Evolutionary conservation across 441 rosid species (phyloP), one percentile per base, ranked within the genome.

Genomic region (Cnidoscolus chayamansa): DNA sequence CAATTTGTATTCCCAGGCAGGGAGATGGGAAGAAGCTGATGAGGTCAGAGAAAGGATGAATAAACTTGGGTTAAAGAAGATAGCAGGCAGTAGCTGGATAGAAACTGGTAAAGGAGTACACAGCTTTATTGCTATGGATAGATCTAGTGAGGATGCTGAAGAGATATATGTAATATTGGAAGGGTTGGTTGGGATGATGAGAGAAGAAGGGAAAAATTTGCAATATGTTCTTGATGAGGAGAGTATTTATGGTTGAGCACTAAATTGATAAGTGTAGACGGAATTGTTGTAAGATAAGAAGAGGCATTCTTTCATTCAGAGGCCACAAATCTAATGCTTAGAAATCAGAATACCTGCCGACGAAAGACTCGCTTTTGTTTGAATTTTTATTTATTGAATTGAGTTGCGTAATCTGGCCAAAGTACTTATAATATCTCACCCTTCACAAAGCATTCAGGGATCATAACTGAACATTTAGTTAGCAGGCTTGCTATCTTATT

Each of bases 21-120:
- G 93, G 76, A 91, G 86, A 81, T 89, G 92, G 91, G 85, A 85
- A 73, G 95, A 94, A 79, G 97, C 93, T 19, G 92, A 89, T 50
- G 78, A 53, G 63, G 78, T 89, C 0, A 86, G 94, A 82, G 82
- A 85, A 55, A 87, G 74, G 75, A 87, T 90, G 93, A 76, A 48
- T 48, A 77, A 66, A 51, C 50, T 68, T 16, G 95, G 97, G 53
- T 63, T 90, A 83, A 89, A 84, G 84, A 94, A 94, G 86, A 74
- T 83, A 69, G 74, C 96, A 7, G 95, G 95, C 15, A 80, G 80
- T 54, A 94, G 97, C 79, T 89, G 96, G 93, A 86, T 88, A 35
- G 92, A 86, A 73, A 85, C 79, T 49, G 74, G 72, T 53, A 74
- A 72, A 68, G 83, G 90, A 25, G 65, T 81, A 43, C 75, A 76